Evolutionary conservation across 257 asterid species (phyloP).

Genomic region (Linaria vulgaris): DNA sequence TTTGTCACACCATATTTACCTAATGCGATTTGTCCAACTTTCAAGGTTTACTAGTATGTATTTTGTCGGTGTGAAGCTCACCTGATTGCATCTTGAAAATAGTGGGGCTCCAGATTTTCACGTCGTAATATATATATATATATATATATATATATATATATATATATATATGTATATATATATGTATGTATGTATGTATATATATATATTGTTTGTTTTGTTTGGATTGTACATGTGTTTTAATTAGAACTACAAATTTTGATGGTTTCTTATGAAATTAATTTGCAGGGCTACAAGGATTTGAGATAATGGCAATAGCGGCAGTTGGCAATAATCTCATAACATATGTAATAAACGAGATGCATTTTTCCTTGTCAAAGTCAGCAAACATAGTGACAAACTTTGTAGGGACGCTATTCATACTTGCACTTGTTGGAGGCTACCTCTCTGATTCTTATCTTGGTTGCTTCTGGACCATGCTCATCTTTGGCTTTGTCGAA

Average conservation of each 20-base stretch:
- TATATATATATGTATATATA: no score
- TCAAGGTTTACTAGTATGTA: no score
- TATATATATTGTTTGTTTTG: no score
- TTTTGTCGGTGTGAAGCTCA: no score
- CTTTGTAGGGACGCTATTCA: conserved; percentile 81
- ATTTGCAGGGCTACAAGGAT: conserved; percentile 77
- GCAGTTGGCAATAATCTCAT: conserved; percentile 95
- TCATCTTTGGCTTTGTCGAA: conserved; percentile 80
- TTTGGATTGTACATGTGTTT: no score
- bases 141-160: no score
- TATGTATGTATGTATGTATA: no score
- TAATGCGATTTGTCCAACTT: no score
- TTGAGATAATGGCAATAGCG: conserved; percentile 96
- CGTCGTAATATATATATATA: no score
- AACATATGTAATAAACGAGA: conserved; percentile 82
- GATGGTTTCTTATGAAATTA: not conserved
- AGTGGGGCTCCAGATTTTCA: no score
- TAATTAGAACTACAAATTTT: not conserved
- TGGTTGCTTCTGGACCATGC: conserved; percentile 92
- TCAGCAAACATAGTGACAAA: conserved; percentile 89
- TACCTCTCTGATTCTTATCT: conserved; percentile 90
- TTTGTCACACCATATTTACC: no score
- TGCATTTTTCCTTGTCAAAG: conserved; percentile 83
- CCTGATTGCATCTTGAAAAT: no score
- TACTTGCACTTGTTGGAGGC: conserved; percentile 82